Evolutionary conservation across 768 basidiomycete genomes (phyloP), one percentile per base, ranked within the genome.

Genomic region (Lepiota brunneoincarnata): DNA sequence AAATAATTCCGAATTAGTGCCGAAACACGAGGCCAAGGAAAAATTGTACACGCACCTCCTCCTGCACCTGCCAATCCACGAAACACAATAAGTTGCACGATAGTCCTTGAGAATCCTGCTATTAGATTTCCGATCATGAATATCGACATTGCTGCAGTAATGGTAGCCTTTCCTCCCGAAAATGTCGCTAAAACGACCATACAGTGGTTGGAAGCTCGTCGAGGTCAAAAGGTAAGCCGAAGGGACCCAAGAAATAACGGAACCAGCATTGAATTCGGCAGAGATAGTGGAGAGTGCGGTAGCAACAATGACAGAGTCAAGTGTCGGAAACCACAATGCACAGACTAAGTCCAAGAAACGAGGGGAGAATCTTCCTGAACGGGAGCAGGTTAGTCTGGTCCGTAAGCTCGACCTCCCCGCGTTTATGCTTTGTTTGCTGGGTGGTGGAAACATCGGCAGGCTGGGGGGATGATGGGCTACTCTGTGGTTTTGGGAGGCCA

Each of bases 371-470:
- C 64, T 84, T 83, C 53, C 72, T 77, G 64, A 81, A 78, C 0
- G 87, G 87, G 4, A 89, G 74, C 11, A 88, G 75, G 62, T 91
- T 89, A 3, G 87, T 89, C 66, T 91, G 87, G 71, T 91, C 89
- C 10, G 86, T 86, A 3, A 54, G 43, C 20, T 54, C 44, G 9
- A 54, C 26, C 20, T 54, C 51, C 11, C 38, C 39, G 11, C 21
- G 52, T 18, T 54, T 45, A 11, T 21, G 15, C 24, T 38, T 46
- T 12, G 26, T 7, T 1, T 28, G 35, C 20, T 17, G 36, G 7
- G 31, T 24, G 11, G 2, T 14, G 15, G 42, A n/a, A 11, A n/a
- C 10, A 7, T 20, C 21, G 50, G 17, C 31, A 6, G 14, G 51
- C 21, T 52, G 40, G n/a, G 50, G 15, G 28, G 41, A 21, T 18